Conservation (phyloP, 495 filamentous ascomycete species). For the Lichenothelia convexa region DNA sequence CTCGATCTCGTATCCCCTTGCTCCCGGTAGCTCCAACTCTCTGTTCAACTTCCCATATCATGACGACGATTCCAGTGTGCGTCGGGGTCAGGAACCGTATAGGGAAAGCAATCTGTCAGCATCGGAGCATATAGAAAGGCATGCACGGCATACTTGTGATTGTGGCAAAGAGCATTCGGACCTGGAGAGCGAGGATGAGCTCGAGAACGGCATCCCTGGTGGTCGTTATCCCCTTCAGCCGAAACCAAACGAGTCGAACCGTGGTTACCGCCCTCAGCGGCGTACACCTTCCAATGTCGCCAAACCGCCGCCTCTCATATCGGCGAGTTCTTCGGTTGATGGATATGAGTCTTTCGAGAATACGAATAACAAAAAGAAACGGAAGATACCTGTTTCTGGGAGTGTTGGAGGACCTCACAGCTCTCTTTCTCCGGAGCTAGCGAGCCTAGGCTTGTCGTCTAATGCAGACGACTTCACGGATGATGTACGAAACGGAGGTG, state of each 20-base stretch:
- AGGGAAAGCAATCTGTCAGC: conserved; percentile 16
- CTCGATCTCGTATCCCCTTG: conserved; percentile 62
- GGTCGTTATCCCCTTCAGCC: conserved; percentile 1
- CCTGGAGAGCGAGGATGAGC: conserved; percentile 18
- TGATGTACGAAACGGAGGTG: conserved; percentile 18
- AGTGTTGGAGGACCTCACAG: conserved; percentile 44
- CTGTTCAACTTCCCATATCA: conserved; percentile 62
- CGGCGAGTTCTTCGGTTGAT: conserved; percentile 36
- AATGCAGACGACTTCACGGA: not conserved
- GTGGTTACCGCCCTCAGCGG: conserved; percentile 5
- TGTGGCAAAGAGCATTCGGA: conserved; percentile 17
- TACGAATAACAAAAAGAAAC: conserved; percentile 98
- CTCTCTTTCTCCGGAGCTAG: conserved; percentile 40
- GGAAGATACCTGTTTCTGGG: conserved; percentile 86
- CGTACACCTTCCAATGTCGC: conserved; percentile 1
- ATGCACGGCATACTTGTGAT: conserved; percentile 14
- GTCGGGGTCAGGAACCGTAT: no score
- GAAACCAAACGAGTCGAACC: conserved; percentile 2
- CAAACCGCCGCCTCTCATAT: conserved; percentile 15
- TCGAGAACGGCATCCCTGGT: conserved; percentile 8
- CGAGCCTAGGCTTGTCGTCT: conserved; percentile 40
- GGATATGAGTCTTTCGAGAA: conserved; percentile 97
- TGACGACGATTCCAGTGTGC: no score
- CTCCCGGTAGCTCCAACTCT: conserved; percentile 44
- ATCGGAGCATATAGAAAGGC: conserved; percentile 9